These are phyloP conservation scores for Xylariaceae sp. DNA, from an alignment of 2,329 filamentous ascomycete species.

Conservation along the genomic window DNA sequence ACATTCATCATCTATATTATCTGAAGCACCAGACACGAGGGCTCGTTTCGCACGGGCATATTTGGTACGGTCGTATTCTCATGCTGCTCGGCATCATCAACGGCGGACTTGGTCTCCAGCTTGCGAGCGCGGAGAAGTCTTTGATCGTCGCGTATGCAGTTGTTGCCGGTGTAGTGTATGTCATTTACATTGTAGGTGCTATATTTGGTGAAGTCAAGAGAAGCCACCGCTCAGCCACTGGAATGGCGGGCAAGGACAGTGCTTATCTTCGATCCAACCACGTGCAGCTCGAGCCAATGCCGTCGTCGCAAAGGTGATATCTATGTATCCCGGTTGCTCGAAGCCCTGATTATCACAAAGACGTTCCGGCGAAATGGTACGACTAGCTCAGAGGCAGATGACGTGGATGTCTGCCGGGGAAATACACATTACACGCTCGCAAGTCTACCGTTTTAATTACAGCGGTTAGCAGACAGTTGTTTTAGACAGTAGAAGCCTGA, in stretches of 20 bases:
- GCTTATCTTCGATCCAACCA: not conserved
- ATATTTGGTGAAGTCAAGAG: slow-evolving; percentile 17
- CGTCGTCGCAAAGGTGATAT: too few species aligned
- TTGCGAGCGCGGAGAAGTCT: slow-evolving; percentile 39
- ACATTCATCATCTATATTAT: slow-evolving; percentile 56
- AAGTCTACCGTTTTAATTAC: too few species aligned
- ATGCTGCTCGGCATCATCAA: slow-evolving; percentile 61
- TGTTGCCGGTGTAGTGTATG: slow-evolving; percentile 48
- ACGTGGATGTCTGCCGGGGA: too few species aligned
- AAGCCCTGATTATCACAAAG: too few species aligned
- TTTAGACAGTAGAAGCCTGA: too few species aligned
- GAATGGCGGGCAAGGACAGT: slow-evolving; percentile 2
- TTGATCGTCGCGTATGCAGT: slow-evolving; percentile 56
- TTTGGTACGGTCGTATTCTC: slow-evolving; percentile 60
- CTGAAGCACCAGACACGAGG: slow-evolving; percentile 46
- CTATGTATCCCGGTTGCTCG: too few species aligned
- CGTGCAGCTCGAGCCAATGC: too few species aligned
- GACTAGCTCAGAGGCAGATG: too few species aligned
- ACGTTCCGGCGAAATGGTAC: too few species aligned
- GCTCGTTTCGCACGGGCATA: slow-evolving; percentile 53
- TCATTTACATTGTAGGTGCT: slow-evolving; percentile 38
- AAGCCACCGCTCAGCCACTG: not conserved
- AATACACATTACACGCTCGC: too few species aligned
- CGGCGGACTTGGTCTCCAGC: slow-evolving; percentile 58
- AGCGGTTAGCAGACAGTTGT: too few species aligned